Percentiles rank a stretch among this genome's conserved stretches.
Conservation (phyloP, 257 asterid genomes). For the Coffea eugenioides region DNA sequence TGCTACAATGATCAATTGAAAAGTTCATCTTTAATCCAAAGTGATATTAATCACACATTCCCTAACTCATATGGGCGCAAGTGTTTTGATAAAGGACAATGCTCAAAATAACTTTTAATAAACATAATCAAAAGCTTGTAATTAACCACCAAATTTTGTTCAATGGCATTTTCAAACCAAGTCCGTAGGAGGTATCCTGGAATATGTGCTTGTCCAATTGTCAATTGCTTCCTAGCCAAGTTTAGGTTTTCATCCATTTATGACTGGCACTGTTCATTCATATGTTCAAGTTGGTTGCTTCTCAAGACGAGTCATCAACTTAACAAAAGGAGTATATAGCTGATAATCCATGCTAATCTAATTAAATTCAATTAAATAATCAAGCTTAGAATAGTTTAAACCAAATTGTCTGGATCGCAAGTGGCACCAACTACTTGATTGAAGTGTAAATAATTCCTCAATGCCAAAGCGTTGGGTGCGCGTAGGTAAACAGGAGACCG, state of each 20-base stretch:
- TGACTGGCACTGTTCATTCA: background rate
- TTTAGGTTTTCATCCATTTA: background rate
- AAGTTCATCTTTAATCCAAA: too few relatives aligned
- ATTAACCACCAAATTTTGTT: too few relatives aligned
- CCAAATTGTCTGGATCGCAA: background rate
- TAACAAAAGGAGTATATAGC: background rate
- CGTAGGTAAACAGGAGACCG: background rate
- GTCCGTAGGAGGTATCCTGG: background rate
- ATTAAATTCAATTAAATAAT: background rate
- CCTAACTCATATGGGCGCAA: too few relatives aligned
- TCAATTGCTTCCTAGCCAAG: background rate
- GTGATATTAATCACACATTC: too few relatives aligned
- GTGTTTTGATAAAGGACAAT: too few relatives aligned
- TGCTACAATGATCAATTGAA: too few relatives aligned
- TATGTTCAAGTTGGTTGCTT: background rate
- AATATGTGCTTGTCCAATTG: background rate
- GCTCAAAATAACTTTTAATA: too few relatives aligned
- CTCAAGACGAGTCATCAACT: background rate
- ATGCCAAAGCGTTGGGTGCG: background rate
- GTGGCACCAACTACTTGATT: background rate
- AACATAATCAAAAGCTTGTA: too few relatives aligned
- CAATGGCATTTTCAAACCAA: background rate
- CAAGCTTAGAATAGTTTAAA: background rate
- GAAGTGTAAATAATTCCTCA: background rate
- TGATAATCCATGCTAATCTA: background rate